Conservation (phyloP, 345 rosid genomes). For the Erysimum cheiranthoides region DNA sequence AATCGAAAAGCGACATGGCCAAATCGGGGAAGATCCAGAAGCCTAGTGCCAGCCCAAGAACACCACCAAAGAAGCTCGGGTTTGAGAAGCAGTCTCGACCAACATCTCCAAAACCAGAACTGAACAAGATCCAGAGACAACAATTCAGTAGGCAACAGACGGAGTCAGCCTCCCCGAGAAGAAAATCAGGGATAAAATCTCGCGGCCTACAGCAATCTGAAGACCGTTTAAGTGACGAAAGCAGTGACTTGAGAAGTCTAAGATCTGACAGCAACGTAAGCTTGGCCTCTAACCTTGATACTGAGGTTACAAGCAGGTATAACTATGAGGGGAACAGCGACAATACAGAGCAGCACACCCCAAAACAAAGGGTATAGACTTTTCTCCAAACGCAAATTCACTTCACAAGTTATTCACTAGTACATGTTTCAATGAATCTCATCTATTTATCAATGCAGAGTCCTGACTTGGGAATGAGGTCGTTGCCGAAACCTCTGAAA, state of each 20-base stretch:
- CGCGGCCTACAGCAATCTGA: constrained; percentile 46
- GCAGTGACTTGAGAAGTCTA: constrained; percentile 57
- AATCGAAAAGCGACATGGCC: constrained; percentile 41
- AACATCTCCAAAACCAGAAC: constrained; percentile 52
- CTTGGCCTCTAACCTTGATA: constrained; percentile 60
- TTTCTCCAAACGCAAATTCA: constrained; percentile 28
- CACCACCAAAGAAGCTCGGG: constrained; percentile 58
- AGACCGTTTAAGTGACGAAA: constrained; percentile 56
- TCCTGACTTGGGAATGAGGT: constrained; percentile 49
- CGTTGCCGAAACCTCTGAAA: constrained; percentile 49
- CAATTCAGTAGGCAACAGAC: constrained; percentile 53
- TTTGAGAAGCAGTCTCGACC: constrained; percentile 54
- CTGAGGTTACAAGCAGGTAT: constrained; percentile 68
- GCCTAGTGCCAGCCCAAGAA: constrained; percentile 54
- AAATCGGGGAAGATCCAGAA: constrained; percentile 53
- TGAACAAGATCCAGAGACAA: constrained; percentile 54
- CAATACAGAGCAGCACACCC: constrained; percentile 46
- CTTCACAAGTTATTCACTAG: constrained; percentile 24
- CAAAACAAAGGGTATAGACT: constrained; percentile 51
- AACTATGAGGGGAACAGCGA: constrained; percentile 49
- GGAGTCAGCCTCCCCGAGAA: constrained; percentile 55
- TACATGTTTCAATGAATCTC: constrained; percentile 37
- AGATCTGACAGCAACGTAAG: constrained; percentile 67
- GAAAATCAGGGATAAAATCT: constrained; percentile 49
- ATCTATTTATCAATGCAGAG: constrained; percentile 56